These are phyloP conservation scores for Capsella rubella DNA, from an alignment of 441 rosid species.

Conservation along the genomic window DNA sequence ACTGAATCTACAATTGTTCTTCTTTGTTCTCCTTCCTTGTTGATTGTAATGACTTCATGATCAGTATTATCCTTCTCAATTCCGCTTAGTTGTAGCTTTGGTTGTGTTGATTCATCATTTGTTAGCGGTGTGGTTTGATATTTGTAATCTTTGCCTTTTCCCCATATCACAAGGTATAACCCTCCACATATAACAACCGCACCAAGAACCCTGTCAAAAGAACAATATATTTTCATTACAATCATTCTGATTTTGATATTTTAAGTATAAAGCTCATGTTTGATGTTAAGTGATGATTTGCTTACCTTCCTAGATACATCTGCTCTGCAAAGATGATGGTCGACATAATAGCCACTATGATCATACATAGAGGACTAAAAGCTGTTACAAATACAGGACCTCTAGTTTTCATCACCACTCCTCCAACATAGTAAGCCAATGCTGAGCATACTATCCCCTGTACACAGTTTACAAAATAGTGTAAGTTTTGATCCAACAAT, in stretches of 20 bases:
- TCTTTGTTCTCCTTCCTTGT: conserved; percentile 31
- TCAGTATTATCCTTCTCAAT: conserved; percentile 28
- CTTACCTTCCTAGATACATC: conserved; percentile 81
- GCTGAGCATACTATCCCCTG: conserved; percentile 90
- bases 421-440: conserved; percentile 78
- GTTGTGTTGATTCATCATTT: conserved; percentile 37
- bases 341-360: conserved; percentile 80
- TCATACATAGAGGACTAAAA: conserved; percentile 77
- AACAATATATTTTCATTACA: neutral
- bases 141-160: conserved; percentile 71
- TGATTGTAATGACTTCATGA: conserved; percentile 48
- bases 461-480: conserved; percentile 27
- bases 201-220: conserved; percentile 73
- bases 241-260: neutral
- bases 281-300: neutral
- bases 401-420: conserved; percentile 75
- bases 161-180: conserved; percentile 83
- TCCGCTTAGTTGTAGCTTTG: conserved; percentile 40
- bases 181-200: conserved; percentile 81
- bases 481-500: neutral
- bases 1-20: conserved; percentile 34
- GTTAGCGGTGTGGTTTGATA: conserved; percentile 30
- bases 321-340: conserved; percentile 76
- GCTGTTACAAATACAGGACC: conserved; percentile 95
- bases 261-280: neutral